Conservation (phyloP, 805 yeast genomes). For the Zygoascus biomembranicola region DNA sequence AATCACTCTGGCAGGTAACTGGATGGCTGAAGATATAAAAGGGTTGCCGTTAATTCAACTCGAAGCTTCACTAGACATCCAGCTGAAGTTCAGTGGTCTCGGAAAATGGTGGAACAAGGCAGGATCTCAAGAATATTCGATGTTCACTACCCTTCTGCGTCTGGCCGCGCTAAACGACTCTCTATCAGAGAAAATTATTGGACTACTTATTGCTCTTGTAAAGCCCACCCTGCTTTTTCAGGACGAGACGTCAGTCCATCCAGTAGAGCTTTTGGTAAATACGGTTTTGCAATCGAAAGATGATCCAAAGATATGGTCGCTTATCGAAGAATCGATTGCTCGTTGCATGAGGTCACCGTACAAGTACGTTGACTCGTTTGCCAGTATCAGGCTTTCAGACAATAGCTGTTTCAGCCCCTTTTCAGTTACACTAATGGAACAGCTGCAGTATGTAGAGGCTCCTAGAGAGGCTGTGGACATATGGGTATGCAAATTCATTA, state of each 20-base stretch:
- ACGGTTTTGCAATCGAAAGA: slow-evolving; percentile 31
- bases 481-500: slow-evolving; percentile 47
- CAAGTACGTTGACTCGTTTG: slow-evolving; percentile 63
- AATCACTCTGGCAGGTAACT: not conserved
- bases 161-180: slow-evolving; percentile 34
- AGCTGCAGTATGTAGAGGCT: slow-evolving; percentile 47
- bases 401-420: slow-evolving; percentile 45
- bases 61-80: slow-evolving; percentile 47
- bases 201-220: slow-evolving; percentile 42
- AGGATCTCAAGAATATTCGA: slow-evolving; percentile 39
- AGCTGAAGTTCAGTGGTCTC: slow-evolving; percentile 42
- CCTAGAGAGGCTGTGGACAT: slow-evolving; percentile 21
- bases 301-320: slow-evolving; percentile 39
- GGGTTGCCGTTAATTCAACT: slow-evolving; percentile 3
- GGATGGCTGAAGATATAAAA: slow-evolving; percentile 2
- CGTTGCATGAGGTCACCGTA: slow-evolving; percentile 71
- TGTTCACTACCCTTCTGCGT: slow-evolving; percentile 59
- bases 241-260: slow-evolving; percentile 41
- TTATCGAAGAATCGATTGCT: slow-evolving; percentile 69
- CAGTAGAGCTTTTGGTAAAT: slow-evolving; percentile 45
- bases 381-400: slow-evolving; percentile 17
- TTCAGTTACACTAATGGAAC: slow-evolving; percentile 54
- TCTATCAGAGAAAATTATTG: slow-evolving; percentile 37
- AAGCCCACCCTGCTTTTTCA: slow-evolving; percentile 49
- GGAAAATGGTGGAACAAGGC: slow-evolving; percentile 74